Evolutionary conservation across 2,329 filamentous ascomycete species (phyloP).

Genomic region (Fusarium sp.): DNA sequence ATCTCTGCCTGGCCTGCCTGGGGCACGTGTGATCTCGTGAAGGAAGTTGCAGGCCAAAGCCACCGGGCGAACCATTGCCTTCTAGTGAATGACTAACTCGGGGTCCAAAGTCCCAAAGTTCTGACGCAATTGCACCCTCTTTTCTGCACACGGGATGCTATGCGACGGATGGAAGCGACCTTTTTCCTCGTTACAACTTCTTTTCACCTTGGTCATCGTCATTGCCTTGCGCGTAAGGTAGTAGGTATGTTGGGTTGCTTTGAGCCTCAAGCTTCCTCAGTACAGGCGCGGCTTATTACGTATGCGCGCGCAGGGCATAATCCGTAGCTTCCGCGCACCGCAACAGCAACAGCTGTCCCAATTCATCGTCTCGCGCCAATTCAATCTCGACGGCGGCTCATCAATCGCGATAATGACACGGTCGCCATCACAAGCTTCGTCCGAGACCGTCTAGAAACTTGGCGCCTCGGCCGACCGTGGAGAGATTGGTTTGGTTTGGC

Average conservation of each 20-base stretch:
- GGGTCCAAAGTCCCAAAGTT: constrained; percentile 28
- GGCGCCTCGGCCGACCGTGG: constrained; percentile 16
- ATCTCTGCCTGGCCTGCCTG: constrained; percentile 41
- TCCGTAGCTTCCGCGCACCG: not conserved
- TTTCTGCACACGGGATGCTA: constrained; percentile 6
- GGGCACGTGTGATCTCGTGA: constrained; percentile 28
- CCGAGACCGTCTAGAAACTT: not conserved
- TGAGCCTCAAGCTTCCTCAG: not conserved
- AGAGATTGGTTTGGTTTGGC: not conserved
- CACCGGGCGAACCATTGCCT: constrained; percentile 34
- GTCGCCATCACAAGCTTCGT: constrained; percentile 17
- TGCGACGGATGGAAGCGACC: not conserved
- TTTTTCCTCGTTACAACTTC: not conserved
- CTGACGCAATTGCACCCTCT: constrained; percentile 21
- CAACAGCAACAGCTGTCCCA: not conserved
- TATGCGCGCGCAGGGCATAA: not conserved
- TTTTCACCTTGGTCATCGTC: constrained; percentile 8
- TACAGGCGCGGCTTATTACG: constrained; percentile 4
- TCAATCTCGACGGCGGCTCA: not conserved
- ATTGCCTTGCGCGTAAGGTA: not conserved
- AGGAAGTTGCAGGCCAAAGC: constrained; percentile 1
- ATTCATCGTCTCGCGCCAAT: not conserved
- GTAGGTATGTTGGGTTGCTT: not conserved
- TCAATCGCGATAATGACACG: constrained; percentile 1
- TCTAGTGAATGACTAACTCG: constrained; percentile 22